These are phyloP conservation scores for Harringtonia aguacate DNA, from an alignment of 2,329 filamentous ascomycete species.

Conservation along the genomic window DNA sequence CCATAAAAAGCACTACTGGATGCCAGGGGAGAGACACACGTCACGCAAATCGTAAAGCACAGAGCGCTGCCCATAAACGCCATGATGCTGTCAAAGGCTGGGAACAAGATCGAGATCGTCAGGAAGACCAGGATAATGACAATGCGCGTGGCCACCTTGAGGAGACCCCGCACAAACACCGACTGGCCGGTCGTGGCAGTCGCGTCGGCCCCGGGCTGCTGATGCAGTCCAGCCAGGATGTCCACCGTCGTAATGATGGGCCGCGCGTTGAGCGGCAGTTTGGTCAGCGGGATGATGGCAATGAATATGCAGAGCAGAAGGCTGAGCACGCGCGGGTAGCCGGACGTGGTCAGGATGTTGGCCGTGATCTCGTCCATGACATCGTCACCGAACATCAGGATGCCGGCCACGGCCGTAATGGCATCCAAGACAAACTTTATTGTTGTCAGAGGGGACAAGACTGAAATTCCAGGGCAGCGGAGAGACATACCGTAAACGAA, in stretches of 20 bases:
- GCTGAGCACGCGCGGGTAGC: conserved; percentile 66
- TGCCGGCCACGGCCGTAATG: conserved; percentile 69
- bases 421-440: conserved; percentile 65
- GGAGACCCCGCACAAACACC: conserved; percentile 42
- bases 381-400: conserved; percentile 91
- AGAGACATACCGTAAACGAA: conserved; percentile 20
- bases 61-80: conserved; percentile 80
- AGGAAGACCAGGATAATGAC: conserved; percentile 56
- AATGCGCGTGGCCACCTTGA: conserved; percentile 54
- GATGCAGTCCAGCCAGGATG: conserved; percentile 64
- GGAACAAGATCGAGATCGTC: conserved; percentile 54
- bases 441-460: background rate
- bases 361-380: conserved; percentile 83
- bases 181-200: conserved; percentile 40
- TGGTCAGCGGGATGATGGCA: conserved; percentile 87
- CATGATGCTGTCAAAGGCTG: conserved; percentile 83
- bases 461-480: background rate
- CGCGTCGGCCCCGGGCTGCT: conserved; percentile 31
- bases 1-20: too few species aligned
- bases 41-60: conserved; percentile 90
- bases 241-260: conserved; percentile 82
- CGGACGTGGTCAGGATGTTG: conserved; percentile 67
- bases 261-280: conserved; percentile 82
- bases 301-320: conserved; percentile 77
- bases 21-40: conserved; percentile 30